Evolutionary conservation across 257 asterid genomes (phyloP), one percentile per base, ranked within the genome.

Genomic region (Gardenia jasminoides): DNA sequence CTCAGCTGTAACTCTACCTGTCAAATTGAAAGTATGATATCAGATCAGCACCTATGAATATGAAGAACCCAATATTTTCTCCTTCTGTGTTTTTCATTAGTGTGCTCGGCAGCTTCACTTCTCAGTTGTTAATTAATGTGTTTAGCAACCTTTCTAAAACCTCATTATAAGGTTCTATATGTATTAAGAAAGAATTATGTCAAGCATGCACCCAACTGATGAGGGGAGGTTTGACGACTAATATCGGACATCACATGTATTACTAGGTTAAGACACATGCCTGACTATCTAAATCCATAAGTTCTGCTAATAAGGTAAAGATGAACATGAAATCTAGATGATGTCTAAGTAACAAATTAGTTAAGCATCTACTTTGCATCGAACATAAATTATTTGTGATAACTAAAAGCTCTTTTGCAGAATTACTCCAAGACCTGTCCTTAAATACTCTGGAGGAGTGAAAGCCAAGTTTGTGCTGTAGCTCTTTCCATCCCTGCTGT

Each of bases 401-500:
- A 50, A 48, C 5, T 6, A 31, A n/a, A 72, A 22, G 44, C 62
- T 47, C 67, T 48, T 56, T 41, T n/a, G 11, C 43, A 46, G 19
- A 12, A 65, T 20, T 67, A 39, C 24, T 43, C 16, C 58, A 52
- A 22, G 20, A 87, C 90, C 90, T 79, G 89, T 81, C 77, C 84
- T 85, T 58, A 87, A 58, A 80, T 83, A 85, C 81, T 87, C 91
- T 8, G 89, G 91, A 30, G 91, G 91, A 31, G 88, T 82, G 79
- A 87, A 87, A 61, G 89, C 86, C 80, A 85, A 76, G 78, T 87
- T 85, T 72, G 91, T 82, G 80, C 89, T 85, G 50, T 87, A 87
- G 74, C 88, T 87, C 77, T 87, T 87, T 28, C 89, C 91, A 76
- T 85, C 91, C 80, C 85, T 78, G 83, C 86, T 87, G 70, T 87